Evolutionary conservation across 2,329 filamentous ascomycete species (phyloP).

Genomic region (Beauveria sp.): DNA sequence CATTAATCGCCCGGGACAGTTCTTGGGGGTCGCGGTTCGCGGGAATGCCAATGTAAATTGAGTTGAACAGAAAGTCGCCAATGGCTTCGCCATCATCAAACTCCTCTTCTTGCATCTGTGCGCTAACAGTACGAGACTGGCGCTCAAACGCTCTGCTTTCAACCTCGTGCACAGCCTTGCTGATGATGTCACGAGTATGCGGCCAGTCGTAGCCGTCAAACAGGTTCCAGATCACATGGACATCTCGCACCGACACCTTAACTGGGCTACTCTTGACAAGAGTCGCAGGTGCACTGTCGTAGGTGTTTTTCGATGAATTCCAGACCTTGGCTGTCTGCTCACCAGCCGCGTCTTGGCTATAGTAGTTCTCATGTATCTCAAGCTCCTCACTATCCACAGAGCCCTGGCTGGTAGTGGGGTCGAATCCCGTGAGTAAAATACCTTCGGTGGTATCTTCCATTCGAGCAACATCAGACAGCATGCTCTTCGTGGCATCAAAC

Average conservation of each 20-base stretch:
- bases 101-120: constrained; percentile 57
- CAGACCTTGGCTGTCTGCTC: constrained; percentile 67
- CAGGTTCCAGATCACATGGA: constrained; percentile 94
- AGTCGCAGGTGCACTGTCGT: constrained; percentile 55
- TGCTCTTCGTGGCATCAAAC: constrained; percentile 37
- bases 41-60: constrained; percentile 92
- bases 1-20: constrained; percentile 76
- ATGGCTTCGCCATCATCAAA: constrained; percentile 79
- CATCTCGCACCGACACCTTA: constrained; percentile 70
- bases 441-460: constrained; percentile 31
- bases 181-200: constrained; percentile 75
- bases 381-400: constrained; percentile 55
- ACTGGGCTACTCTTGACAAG: constrained; percentile 63
- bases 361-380: constrained; percentile 71
- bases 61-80: constrained; percentile 95
- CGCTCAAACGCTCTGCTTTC: constrained; percentile 76
- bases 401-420: constrained; percentile 18
- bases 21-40: constrained; percentile 78
- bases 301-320: constrained; percentile 70
- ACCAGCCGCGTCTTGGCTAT: constrained; percentile 52
- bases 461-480: constrained; percentile 20
- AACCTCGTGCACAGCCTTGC: constrained; percentile 80
- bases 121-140: constrained; percentile 48
- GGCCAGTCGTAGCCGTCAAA: constrained; percentile 98
- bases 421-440: constrained; percentile 27